These are phyloP conservation scores for Zopfia rhizophila DNA, from an alignment of 2,329 filamentous ascomycete species.

Conservation along the genomic window DNA sequence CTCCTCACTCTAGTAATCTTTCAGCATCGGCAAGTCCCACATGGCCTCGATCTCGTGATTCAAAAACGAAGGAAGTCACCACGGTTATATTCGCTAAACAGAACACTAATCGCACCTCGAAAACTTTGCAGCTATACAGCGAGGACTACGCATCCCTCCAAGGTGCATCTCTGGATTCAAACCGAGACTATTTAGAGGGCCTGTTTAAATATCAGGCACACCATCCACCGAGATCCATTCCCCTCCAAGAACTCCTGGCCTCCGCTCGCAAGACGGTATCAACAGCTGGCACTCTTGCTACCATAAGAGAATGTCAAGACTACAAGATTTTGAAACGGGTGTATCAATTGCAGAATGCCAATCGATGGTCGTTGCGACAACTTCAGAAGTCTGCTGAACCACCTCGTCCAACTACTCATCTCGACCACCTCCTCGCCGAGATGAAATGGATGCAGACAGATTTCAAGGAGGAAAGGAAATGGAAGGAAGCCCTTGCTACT, in stretches of 20 bases:
- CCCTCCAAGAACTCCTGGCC: constrained; percentile 76
- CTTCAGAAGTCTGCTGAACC: constrained; percentile 87
- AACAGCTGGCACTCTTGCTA: constrained; percentile 83
- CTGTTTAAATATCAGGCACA: constrained; percentile 69
- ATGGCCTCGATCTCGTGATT: constrained; percentile 32
- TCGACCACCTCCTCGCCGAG: constrained; percentile 87
- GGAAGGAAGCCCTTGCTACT: constrained; percentile 85
- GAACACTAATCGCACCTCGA: constrained; percentile 35
- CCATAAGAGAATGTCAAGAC: constrained; percentile 86
- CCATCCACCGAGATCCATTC: constrained; percentile 63
- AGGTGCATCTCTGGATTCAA: constrained; percentile 58
- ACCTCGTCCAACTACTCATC: constrained; percentile 78
- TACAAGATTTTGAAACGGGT: constrained; percentile 87
- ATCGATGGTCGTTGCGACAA: constrained; percentile 93
- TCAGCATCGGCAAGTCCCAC: constrained; percentile 37
- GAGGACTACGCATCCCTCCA: constrained; percentile 56
- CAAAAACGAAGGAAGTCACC: constrained; percentile 71
- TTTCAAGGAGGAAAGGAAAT: constrained; percentile 92
- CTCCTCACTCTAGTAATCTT: constrained; percentile 42
- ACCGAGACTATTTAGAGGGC: constrained; percentile 70
- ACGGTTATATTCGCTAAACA: constrained; percentile 83
- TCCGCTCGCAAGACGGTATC: constrained; percentile 90
- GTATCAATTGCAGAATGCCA: constrained; percentile 88
- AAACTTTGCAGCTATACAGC: constrained; percentile 44
- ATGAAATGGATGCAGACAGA: constrained; percentile 99